These are phyloP conservation scores for Fraxinus nigra DNA, from an alignment of 305 asterid species.

Conservation along the genomic window DNA sequence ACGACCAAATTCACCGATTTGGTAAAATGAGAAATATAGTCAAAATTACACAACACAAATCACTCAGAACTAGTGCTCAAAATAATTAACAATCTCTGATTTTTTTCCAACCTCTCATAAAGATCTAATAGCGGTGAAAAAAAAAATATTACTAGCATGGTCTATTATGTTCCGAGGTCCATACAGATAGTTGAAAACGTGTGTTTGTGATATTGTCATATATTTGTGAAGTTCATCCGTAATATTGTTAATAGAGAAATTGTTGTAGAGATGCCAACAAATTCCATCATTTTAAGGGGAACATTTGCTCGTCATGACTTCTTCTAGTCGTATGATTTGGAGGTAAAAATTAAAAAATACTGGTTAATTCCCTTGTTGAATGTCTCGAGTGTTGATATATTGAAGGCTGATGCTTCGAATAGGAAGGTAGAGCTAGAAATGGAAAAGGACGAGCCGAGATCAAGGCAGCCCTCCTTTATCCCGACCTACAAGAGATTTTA, in stretches of 20 bases:
- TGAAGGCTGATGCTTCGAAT: neutral
- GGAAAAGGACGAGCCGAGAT: neutral
- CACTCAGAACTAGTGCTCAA: neutral
- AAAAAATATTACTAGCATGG: neutral
- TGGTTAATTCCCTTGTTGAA: neutral
- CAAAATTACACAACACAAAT: neutral
- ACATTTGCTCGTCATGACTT: constrained; percentile 56
- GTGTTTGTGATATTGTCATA: constrained; percentile 68
- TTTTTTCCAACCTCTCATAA: neutral
- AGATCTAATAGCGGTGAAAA: neutral
- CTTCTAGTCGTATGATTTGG: constrained; percentile 30
- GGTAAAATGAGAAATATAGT: neutral
- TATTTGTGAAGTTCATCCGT: constrained; percentile 47
- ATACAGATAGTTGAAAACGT: constrained; percentile 57
- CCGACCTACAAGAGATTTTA: neutral
- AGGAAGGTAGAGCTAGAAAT: neutral
- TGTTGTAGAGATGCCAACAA: constrained; percentile 63
- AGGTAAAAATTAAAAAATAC: neutral
- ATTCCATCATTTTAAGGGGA: constrained; percentile 62
- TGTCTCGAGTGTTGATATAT: neutral
- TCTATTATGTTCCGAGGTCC: constrained; percentile 36
- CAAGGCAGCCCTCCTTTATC: neutral
- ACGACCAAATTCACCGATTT: neutral
- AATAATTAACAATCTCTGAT: neutral
- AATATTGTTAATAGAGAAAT: constrained; percentile 45